Base-by-base conservation (phyloP, 306 rosid genomes). In the Fragaria nilgerrensis region DNA sequence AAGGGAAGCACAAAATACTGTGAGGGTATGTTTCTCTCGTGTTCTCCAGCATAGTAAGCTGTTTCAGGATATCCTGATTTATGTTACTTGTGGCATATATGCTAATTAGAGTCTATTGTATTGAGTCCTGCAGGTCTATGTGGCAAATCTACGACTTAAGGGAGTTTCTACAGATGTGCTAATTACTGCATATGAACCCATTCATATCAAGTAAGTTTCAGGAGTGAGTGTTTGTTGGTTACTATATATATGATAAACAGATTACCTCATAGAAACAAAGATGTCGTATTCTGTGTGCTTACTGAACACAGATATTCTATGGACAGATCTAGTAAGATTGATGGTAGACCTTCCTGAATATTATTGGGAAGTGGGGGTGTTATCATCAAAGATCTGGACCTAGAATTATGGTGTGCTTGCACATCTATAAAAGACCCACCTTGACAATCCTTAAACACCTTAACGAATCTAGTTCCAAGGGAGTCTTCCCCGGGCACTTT, bases 1-100 rank as follows among this genome's bases (percentile, higher is more conserved):
- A 88, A 87, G 96, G 88, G 96, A 94, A 82, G 98, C 97, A 29
- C 98, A 95, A 89, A 95, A 92, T 80, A 79, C 88, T 63, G 93
- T 95, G 78, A 85, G 84, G 87, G 98, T 89, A 90, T 70, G 89
- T 81, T 76, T 43, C 32, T 32, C 47, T 66, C 34, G 14, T 62
- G 29, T 63, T 66, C 29, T 32, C 56, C 11, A 44, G 9, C 50
- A 39, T 72, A 15, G 98, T 76, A 64, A 59, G 20, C 44, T 80
- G 15, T 81, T 56, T 67, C 73, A 81, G 44, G 14, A 64, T 14
- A 15, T 73, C 78, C 78, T 43, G 53, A 71, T 17, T 72, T 14
- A 5, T 55, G 62, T 81, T 72, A 67, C 25, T 27, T 76, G 9
- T 29, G 32, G 70, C 68, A 44, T 73, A 41, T 61, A 62, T 71